Base-by-base conservation (phyloP, 192 early-diverging fungal genomes). In the Ambispora gerdemannii region DNA sequence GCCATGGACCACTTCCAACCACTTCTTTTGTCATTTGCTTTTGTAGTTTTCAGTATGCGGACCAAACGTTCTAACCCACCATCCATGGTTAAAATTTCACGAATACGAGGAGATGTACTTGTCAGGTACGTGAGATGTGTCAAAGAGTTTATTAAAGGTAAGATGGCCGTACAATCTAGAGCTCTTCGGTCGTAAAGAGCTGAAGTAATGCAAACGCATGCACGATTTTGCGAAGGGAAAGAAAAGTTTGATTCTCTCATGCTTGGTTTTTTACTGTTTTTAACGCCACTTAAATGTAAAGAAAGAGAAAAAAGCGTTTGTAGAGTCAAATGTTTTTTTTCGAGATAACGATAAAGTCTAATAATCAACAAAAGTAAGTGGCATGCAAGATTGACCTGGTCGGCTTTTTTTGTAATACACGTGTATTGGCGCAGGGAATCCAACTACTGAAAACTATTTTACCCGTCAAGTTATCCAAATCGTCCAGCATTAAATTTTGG, bases 131-230 rank as follows among this genome's bases (percentile, higher is more conserved):
- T 86, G 55, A 98, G 86, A 76, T 96, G 90, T 33, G 88, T 90
- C 11, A 98, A 85, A 22, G 94, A 94, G 71, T 92, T 93, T 72
- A 92, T 87, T 60, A 98, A 85, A 32, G 94, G 88, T 70, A 93
- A 79, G 49, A 87, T 87, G 75, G 93, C 93, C 4, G 93, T 92
- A 74, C 90, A 91, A 74, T 92, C 89, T n/a, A 98, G 85, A n/a
- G 93, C 95, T 72, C 95, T 90, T 74, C 95, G 89, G 79, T 98
- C 95, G 75, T 95, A 98, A 50, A 91, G 82, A 10, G 88, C 84
- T 31, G 87, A 87, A 10, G 89, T 87, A 72, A 93, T 91, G 59
- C 86, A 87, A 19, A 93, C 86, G 22, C 86, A 86, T 7, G 91
- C 91, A 80, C 88, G 88, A 79, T 93, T 91, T 71, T 85, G 87